These are phyloP conservation scores for Hemileccinum impolitum DNA, from an alignment of 768 basidiomycete genomes.

Conservation along the genomic window DNA sequence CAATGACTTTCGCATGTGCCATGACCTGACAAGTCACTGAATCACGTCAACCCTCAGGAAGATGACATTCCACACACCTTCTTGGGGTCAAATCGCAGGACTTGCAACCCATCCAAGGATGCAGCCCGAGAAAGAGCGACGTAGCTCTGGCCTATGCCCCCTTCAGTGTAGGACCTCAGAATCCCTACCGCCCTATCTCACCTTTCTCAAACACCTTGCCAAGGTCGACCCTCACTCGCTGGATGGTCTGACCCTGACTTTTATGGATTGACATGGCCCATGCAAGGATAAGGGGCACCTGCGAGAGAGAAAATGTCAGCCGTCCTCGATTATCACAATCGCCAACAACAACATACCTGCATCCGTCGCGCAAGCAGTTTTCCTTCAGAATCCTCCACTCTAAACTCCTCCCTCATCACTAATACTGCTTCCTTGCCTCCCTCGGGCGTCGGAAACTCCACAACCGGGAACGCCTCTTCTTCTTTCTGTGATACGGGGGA, in stretches of 20 bases:
- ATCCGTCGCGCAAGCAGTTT: conserved; percentile 45
- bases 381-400: conserved; percentile 50
- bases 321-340: background rate
- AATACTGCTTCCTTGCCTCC: conserved; percentile 45
- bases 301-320: background rate
- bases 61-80: conserved; percentile 34
- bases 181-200: conserved; percentile 7
- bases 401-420: conserved; percentile 51
- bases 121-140: conserved; percentile 52
- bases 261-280: conserved; percentile 84
- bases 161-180: background rate
- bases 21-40: conserved; percentile 31
- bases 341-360: conserved; percentile 29
- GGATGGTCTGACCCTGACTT: conserved; percentile 71
- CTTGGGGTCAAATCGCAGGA: conserved; percentile 49
- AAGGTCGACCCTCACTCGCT: conserved; percentile 62
- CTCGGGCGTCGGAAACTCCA: conserved; percentile 42
- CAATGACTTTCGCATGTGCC: conserved; percentile 43
- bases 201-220: conserved; percentile 62
- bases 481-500: conserved; percentile 33
- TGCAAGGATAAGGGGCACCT: conserved; percentile 72
- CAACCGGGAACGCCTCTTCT: conserved; percentile 43
- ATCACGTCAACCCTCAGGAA: background rate
- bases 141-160: conserved; percentile 41
- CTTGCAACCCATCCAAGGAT: conserved; percentile 51